phyloP scores from a whole-genome alignment of 257 asterid genomes.

The Solanum phureja region DNA sequence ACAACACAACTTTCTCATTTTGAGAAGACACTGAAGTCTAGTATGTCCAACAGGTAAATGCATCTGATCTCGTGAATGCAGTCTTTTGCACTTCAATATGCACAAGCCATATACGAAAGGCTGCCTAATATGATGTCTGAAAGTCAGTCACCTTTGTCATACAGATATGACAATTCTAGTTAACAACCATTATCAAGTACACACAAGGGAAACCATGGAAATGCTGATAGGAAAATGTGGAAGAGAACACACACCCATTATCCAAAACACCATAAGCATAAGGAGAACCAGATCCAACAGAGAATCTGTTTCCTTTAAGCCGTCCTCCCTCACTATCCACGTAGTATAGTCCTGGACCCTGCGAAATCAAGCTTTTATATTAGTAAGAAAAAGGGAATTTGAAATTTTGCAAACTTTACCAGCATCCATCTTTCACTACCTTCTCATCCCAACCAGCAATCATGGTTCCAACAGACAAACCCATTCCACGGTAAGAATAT shows the following conservation, averaged over 20 bases:
- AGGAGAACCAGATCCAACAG: constrained; percentile 98
- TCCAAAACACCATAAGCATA: constrained; percentile 94
- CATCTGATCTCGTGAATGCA: background rate
- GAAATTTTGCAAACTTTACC: background rate
- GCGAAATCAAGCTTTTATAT: constrained; percentile 3
- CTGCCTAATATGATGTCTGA: background rate
- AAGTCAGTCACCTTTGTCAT: background rate
- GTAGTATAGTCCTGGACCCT: constrained; percentile 95
- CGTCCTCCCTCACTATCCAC: constrained; percentile 98
- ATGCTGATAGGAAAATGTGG: background rate
- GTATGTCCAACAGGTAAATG: background rate
- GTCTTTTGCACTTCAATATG: background rate
- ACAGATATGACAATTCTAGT: background rate
- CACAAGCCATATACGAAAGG: background rate
- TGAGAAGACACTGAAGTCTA: background rate
- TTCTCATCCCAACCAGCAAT: constrained; percentile 99
- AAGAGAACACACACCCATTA: constrained; percentile 52
- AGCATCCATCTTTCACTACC: constrained; percentile 29
- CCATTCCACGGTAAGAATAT: constrained; percentile 94
- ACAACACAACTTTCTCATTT: background rate
- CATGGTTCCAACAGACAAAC: constrained; percentile 93
- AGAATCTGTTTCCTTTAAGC: constrained; percentile 86
- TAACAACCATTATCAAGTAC: background rate
- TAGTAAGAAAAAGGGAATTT: background rate
- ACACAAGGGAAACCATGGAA: background rate